These are phyloP conservation scores for Adansonia gregorii DNA, from an alignment of 441 rosid genomes.

Conservation along the genomic window DNA sequence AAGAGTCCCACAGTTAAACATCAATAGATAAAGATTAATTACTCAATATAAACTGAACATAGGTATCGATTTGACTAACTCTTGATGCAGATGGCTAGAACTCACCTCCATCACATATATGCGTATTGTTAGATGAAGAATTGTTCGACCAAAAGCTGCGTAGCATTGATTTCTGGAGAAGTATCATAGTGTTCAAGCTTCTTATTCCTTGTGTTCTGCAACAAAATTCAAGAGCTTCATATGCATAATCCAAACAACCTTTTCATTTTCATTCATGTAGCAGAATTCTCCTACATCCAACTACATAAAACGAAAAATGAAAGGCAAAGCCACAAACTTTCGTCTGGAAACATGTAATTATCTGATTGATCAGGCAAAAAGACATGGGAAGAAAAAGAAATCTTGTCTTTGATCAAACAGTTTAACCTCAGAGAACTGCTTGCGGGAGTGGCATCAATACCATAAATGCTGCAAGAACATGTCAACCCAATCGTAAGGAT, in stretches of 20 bases:
- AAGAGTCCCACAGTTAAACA: constrained; percentile 1
- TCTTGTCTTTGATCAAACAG: neutral
- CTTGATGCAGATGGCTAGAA: neutral
- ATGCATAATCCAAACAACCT: constrained; percentile 1
- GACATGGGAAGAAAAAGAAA: neutral
- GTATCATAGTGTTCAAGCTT: constrained; percentile 6
- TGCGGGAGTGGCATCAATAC: neutral
- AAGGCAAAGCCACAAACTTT: neutral
- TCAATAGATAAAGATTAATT: constrained; percentile 11
- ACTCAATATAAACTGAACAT: neutral
- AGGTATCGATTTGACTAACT: constrained; percentile 6
- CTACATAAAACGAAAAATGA: neutral
- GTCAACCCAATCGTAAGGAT: neutral
- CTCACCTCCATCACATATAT: constrained; percentile 42
- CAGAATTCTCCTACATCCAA: neutral
- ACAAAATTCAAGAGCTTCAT: constrained; percentile 14
- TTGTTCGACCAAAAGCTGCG: constrained; percentile 35
- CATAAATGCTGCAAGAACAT: neutral
- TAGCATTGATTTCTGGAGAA: constrained; percentile 40
- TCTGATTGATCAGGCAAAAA: constrained; percentile 3
- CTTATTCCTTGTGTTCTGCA: constrained; percentile 21
- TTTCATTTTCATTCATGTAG: constrained; percentile 1
- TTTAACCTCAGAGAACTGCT: neutral
- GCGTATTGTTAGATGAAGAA: constrained; percentile 30
- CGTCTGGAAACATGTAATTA: neutral